Conservation (phyloP, 805 yeast genomes). For the Debaryomyces hansenii region DNA sequence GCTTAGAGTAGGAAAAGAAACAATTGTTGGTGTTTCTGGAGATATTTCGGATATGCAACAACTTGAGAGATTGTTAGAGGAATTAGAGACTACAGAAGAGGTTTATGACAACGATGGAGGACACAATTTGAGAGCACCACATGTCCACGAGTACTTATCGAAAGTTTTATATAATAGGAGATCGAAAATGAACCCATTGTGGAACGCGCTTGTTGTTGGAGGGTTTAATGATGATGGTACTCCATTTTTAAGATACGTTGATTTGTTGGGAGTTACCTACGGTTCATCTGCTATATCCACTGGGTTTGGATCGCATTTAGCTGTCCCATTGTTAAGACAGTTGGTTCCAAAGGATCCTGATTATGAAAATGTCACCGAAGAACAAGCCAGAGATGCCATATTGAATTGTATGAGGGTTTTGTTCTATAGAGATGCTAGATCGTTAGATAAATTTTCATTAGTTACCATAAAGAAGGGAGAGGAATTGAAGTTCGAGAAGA, state of each 20-base stretch:
- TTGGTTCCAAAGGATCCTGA: conserved; percentile 79
- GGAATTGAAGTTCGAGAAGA: conserved; percentile 62
- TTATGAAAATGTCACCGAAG: conserved; percentile 64
- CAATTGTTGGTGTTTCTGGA: conserved; percentile 92
- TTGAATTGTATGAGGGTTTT: conserved; percentile 90
- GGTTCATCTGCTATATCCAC: conserved; percentile 88
- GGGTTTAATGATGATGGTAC: conserved; percentile 69
- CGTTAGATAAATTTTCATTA: conserved; percentile 79
- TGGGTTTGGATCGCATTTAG: conserved; percentile 95
- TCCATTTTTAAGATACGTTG: conserved; percentile 83
- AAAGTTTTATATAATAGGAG: conserved; percentile 85
- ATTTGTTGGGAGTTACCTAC: conserved; percentile 88
- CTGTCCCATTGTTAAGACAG: conserved; percentile 86
- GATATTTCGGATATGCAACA: conserved; percentile 94
- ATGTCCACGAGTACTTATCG: conserved; percentile 84
- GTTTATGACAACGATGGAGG: conserved; percentile 72
- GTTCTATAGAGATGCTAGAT: conserved; percentile 94
- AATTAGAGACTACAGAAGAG: conserved; percentile 70
- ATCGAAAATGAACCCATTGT: conserved; percentile 90
- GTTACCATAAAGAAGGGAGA: conserved; percentile 67
- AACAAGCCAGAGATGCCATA: conserved; percentile 74
- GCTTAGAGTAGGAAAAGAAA: conserved; percentile 76
- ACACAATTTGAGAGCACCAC: conserved; percentile 70
- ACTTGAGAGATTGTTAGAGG: conserved; percentile 70
- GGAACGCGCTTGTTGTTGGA: conserved; percentile 92